These are phyloP conservation scores for Yamadazyma olivae DNA, from an alignment of 805 yeast species.

Conservation along the genomic window DNA sequence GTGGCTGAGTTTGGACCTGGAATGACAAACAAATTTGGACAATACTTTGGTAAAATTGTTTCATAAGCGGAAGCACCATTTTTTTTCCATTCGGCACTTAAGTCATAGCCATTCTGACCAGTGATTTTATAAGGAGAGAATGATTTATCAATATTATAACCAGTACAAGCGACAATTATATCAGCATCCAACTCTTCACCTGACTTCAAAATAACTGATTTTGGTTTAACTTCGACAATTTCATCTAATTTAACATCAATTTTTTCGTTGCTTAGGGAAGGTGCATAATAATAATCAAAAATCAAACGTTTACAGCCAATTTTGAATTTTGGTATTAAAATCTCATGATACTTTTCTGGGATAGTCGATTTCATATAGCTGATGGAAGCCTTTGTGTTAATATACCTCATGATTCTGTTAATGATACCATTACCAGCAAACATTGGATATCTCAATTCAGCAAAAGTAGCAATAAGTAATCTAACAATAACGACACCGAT, in stretches of 20 bases:
- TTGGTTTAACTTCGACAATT: constrained; percentile 19
- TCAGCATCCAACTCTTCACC: constrained; percentile 32
- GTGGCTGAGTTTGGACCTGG: constrained; percentile 43
- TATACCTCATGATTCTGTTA: constrained; percentile 24
- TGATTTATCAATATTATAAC: constrained; percentile 26
- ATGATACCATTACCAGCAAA: constrained; percentile 26
- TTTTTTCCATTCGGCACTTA: constrained; percentile 25
- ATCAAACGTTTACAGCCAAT: constrained; percentile 42
- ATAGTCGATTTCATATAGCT: constrained; percentile 25
- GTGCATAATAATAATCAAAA: constrained; percentile 35
- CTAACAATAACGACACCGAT: constrained; percentile 27
- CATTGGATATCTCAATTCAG: constrained; percentile 36
- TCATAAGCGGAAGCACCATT: constrained; percentile 34
- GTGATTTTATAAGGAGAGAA: constrained; percentile 16
- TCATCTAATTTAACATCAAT: constrained; percentile 18
- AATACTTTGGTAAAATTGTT: constrained; percentile 28
- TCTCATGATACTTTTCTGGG: constrained; percentile 31
- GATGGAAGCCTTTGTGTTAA: constrained; percentile 17
- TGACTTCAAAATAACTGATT: constrained; percentile 24
- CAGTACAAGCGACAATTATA: constrained; percentile 41
- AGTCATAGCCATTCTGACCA: constrained; percentile 23
- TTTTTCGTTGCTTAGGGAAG: constrained; percentile 29
- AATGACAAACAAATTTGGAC: constrained; percentile 33
- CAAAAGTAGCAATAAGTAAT: constrained; percentile 22
- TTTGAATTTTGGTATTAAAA: constrained; percentile 35